Base-by-base conservation (phyloP, 768 basidiomycete species). In the Naganishia vishniacii region DNA sequence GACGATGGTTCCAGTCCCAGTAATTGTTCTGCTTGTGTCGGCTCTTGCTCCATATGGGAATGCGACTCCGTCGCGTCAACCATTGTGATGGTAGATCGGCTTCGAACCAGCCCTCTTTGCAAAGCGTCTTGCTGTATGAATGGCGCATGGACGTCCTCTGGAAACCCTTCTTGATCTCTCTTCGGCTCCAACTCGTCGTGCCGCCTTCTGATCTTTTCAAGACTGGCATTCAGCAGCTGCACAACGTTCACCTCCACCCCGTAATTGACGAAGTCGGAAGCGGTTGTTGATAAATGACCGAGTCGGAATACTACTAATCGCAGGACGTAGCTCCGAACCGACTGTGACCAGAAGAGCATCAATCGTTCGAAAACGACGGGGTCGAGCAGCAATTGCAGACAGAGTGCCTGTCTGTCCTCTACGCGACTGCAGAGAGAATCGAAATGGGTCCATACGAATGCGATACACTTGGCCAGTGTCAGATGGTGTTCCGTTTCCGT, bases 371-470 rank as follows among this genome's bases (percentile, higher is more conserved):
- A 81, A 20, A 80, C 61, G 9, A 65, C 70, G 42, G 75, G 73
- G 45, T 79, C 72, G 51, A 81, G 70, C 48, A 81, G 66, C 37
- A 80, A 64, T 12, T 71, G 67, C 58, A 78, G 67, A 65, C 79
- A 78, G n/a, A 80, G 68, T 41, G 73, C 76, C 25, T 70, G 68
- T 13, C 80, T 70, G 60, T 81, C 78, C 44, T 72, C 71, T 0
- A 72, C 56, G 25, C 66, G 37, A 15, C 75, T 70, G 34, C 72
- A 75, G 18, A 78, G 62, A 13, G 76, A 73, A 34, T 80, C 79
- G 70, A 77, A 81, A 60, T 80, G 78, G 9, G 79, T 76, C 67
- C 80, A 81, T 28, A 80, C 67, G 66, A 79, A 80, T 15, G 78
- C 73, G 64, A 80, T 75, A 15, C 73, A 72, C 31, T 80, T 78